phyloP scores from a whole-genome alignment of 2,329 filamentous ascomycete genomes.

The Arthrobotrys musiformis region DNA sequence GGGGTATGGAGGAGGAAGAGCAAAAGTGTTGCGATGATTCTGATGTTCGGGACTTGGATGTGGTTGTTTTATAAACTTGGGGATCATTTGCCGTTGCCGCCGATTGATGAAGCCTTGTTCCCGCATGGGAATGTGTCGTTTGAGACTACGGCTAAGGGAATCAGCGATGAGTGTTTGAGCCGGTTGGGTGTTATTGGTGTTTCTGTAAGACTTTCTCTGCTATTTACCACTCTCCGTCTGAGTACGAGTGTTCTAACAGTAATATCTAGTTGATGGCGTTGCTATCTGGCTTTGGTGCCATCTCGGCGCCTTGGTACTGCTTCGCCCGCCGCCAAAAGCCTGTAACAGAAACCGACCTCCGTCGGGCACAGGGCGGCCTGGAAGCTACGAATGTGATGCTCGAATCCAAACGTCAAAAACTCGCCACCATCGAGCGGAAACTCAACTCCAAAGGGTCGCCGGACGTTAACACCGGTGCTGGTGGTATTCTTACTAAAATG shows the following conservation, averaged over 20 bases:
- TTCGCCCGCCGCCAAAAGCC: constrained; percentile 74
- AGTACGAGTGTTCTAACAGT: constrained; percentile 1
- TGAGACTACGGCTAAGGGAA: constrained; percentile 57
- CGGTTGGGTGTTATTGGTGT: constrained; percentile 81
- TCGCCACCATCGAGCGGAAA: constrained; percentile 77
- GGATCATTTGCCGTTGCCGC: constrained; percentile 70
- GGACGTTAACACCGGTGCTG: constrained; percentile 56
- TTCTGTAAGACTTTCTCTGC: constrained; percentile 55
- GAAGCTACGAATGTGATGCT: constrained; percentile 84
- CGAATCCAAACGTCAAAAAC: constrained; percentile 75
- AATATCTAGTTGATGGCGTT: constrained; percentile 81
- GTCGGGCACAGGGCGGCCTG: constrained; percentile 80
- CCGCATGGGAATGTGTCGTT: constrained; percentile 35
- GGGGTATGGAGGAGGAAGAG: constrained; percentile 73
- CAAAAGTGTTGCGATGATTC: constrained; percentile 77
- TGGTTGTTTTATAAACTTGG: constrained; percentile 81
- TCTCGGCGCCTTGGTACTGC: constrained; percentile 85
- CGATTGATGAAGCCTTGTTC: constrained; percentile 61
- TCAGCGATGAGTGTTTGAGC: constrained; percentile 70
- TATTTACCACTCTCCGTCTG: not conserved
- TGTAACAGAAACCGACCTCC: constrained; percentile 78
- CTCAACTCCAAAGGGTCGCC: constrained; percentile 58
- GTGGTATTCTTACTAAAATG: constrained; percentile 77
- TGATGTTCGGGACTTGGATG: constrained; percentile 76
- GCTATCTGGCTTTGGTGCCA: constrained; percentile 88